phyloP scores from a whole-genome alignment of 2,329 filamentous ascomycete genomes.

The Cladosporium colombiae region DNA sequence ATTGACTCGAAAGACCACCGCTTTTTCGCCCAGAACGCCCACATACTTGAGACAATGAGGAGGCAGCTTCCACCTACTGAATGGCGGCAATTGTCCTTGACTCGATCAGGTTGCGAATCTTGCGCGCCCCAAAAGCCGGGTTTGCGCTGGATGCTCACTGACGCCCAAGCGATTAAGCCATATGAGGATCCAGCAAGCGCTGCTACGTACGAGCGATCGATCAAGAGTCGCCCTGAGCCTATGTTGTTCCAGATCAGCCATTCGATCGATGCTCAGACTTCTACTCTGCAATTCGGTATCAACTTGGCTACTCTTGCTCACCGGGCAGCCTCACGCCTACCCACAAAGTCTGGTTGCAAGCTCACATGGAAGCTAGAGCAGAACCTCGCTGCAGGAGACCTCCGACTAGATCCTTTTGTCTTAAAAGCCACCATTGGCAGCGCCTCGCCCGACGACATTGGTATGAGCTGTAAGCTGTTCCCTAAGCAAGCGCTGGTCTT shows the following conservation, averaged over 20 bases:
- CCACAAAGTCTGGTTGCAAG: not conserved
- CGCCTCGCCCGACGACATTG: not conserved
- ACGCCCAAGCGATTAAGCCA: constrained; percentile 40
- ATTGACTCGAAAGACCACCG: not conserved
- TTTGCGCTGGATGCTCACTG: constrained; percentile 41
- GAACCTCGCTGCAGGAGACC: not conserved
- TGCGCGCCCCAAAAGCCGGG: constrained; percentile 44
- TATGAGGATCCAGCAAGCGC: constrained; percentile 56
- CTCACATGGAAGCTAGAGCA: constrained; percentile 12
- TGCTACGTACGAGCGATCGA: constrained; percentile 50
- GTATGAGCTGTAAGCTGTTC: constrained; percentile 40
- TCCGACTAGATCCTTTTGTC: not conserved
- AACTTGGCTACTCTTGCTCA: constrained; percentile 36
- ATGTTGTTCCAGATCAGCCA: constrained; percentile 25
- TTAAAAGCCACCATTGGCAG: not conserved
- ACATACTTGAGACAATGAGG: constrained; percentile 32
- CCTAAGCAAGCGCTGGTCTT: constrained; percentile 58
- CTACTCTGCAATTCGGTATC: constrained; percentile 29
- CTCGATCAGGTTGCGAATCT: constrained; percentile 12
- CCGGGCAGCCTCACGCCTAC: constrained; percentile 30
- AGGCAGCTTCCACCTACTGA: constrained; percentile 23
- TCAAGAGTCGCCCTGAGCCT: constrained; percentile 51
- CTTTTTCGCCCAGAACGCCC: constrained; percentile 25
- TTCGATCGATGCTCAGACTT: not conserved
- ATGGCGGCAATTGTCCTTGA: constrained; percentile 24